Percentiles rank a stretch among this genome's conserved stretches.
Conservation (phyloP, 2,329 filamentous ascomycete species). For the Colletotrichum australisinense region DNA sequence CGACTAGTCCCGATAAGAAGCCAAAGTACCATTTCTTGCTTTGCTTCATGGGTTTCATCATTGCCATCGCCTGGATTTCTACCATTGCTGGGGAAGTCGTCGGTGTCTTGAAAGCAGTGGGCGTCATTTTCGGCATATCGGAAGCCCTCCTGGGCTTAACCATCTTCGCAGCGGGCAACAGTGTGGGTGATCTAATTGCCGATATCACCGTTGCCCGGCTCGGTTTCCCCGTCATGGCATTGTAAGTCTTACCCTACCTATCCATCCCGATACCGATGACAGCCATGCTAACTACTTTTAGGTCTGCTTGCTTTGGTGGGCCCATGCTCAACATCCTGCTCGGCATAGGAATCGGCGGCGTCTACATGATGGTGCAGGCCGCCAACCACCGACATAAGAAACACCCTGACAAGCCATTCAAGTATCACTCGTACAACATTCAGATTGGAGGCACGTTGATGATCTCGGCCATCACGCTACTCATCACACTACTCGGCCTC, state of each 20-base stretch:
- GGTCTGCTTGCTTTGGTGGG: constrained; percentile 95
- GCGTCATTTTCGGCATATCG: constrained; percentile 91
- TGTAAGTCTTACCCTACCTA: constrained; percentile 56
- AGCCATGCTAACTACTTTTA: constrained; percentile 45
- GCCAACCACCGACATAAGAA: constrained; percentile 74
- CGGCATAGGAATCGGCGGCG: constrained; percentile 90
- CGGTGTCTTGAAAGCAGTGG: constrained; percentile 90
- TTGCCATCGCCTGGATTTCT: constrained; percentile 95
- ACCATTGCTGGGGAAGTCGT: constrained; percentile 97
- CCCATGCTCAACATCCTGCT: constrained; percentile 98
- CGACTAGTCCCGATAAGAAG: constrained; percentile 74
- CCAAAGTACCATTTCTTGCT: constrained; percentile 82
- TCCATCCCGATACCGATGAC: background rate
- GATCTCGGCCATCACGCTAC: constrained; percentile 84
- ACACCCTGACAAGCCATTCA: constrained; percentile 72
- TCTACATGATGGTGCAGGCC: constrained; percentile 84
- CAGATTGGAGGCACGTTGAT: constrained; percentile 87
- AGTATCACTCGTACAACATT: constrained; percentile 84
- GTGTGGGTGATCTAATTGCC: constrained; percentile 91
- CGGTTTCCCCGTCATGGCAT: constrained; percentile 95
- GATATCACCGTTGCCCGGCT: constrained; percentile 94
- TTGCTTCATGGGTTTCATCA: constrained; percentile 90
- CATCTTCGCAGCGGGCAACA: constrained; percentile 96
- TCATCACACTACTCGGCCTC: constrained; percentile 82
- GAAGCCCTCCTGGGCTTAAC: constrained; percentile 96